Percentiles rank a stretch among this genome's conserved stretches.
Conservation (phyloP, 768 basidiomycete species). For the Filobasidium floriforme region DNA sequence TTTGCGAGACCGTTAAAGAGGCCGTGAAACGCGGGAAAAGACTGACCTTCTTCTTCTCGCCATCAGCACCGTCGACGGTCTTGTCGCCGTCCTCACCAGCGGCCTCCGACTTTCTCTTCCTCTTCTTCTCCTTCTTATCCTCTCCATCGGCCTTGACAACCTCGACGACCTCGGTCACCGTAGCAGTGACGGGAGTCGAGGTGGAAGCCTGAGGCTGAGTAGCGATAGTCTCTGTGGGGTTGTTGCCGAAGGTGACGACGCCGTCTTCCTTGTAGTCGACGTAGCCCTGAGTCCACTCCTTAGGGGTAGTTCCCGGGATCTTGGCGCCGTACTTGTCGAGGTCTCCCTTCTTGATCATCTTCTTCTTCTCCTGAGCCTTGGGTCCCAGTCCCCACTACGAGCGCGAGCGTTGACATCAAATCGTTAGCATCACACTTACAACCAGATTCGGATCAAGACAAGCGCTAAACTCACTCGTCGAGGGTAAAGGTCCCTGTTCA, state of each 20-base stretch:
- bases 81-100: constrained; percentile 26
- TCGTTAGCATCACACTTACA: background rate
- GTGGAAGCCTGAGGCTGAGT: constrained; percentile 28
- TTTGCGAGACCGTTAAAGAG: background rate
- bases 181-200: constrained; percentile 33
- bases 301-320: constrained; percentile 75
- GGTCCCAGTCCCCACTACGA: constrained; percentile 87
- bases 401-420: background rate
- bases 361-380: constrained; percentile 93
- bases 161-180: constrained; percentile 29
- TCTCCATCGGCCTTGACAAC: constrained; percentile 22
- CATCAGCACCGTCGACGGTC: constrained; percentile 23
- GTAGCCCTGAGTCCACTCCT: constrained; percentile 85
- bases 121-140: constrained; percentile 49
- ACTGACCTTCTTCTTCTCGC: constrained; percentile 40
- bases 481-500: constrained; percentile 97
- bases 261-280: constrained; percentile 78
- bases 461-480: constrained; percentile 50
- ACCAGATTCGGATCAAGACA: background rate
- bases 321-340: constrained; percentile 91
- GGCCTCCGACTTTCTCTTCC: constrained; percentile 33
- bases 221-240: constrained; percentile 19
- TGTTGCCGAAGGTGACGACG: constrained; percentile 27
- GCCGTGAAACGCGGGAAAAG: background rate
- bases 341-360: constrained; percentile 94